Percentiles rank a stretch among this genome's conserved stretches.
phyloP scores from a whole-genome alignment of 352 stramenopile species.

The Pythium phragmiticola region DNA sequence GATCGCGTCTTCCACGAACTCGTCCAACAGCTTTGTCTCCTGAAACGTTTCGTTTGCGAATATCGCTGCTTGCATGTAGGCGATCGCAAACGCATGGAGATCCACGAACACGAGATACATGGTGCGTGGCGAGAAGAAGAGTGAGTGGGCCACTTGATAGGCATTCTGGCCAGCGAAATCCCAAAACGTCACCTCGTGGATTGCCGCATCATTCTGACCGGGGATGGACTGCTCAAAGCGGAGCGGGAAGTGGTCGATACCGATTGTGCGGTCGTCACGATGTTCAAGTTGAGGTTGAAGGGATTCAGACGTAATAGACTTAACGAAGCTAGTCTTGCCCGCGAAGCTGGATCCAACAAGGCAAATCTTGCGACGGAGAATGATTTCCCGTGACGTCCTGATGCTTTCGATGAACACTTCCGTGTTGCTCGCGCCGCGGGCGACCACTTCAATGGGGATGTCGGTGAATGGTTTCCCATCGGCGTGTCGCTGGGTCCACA shows the following conservation, averaged over 20 bases:
- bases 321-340: slow-evolving; percentile 20
- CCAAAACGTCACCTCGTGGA: slow-evolving; percentile 10
- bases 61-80: slow-evolving; percentile 3
- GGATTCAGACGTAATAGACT: slow-evolving; percentile 18
- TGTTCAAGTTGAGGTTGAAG: slow-evolving; percentile 11
- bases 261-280: neutral
- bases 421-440: too few species aligned
- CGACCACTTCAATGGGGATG: too few species aligned
- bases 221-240: slow-evolving; percentile 1
- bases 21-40: neutral
- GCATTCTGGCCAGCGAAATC: slow-evolving; percentile 10
- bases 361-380: too few species aligned
- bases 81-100: neutral
- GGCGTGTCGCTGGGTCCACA: too few species aligned
- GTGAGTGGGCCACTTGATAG: slow-evolving; percentile 2
- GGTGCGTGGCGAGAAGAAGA: slow-evolving; percentile 13
- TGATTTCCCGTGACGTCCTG: too few species aligned
- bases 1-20: slow-evolving; percentile 1
- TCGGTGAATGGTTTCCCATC: too few species aligned
- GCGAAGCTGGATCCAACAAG: neutral
- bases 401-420: too few species aligned
- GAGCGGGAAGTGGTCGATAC: slow-evolving; percentile 1
- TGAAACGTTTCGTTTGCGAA: neutral
- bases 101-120: slow-evolving; percentile 13
- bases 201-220: neutral